A percentile compares a stretch with the other conserved stretches of the same genome.
Conservation (phyloP, 345 rosid genomes). For the Trapa incisa region DNA sequence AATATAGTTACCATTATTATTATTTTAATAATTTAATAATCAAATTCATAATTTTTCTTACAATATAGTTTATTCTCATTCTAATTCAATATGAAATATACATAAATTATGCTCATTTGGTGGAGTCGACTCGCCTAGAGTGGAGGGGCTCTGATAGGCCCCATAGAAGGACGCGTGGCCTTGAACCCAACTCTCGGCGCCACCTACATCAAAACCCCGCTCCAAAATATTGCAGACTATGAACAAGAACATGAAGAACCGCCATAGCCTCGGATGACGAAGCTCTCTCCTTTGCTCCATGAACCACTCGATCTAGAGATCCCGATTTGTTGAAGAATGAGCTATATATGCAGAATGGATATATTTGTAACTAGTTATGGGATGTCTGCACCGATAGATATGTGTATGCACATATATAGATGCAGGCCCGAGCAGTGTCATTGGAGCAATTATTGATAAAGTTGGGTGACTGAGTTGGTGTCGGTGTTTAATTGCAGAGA, state of each 20-base stretch:
- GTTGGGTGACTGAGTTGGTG: not conserved
- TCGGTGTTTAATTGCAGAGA: slow-evolving; percentile 1
- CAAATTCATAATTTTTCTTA: too few relatives aligned
- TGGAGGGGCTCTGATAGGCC: not conserved
- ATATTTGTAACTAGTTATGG: not conserved
- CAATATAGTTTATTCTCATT: too few relatives aligned
- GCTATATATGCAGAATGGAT: not conserved
- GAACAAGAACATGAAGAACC: not conserved
- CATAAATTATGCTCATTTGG: too few relatives aligned
- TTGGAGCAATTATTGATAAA: not conserved
- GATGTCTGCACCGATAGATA: not conserved
- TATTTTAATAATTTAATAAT: too few relatives aligned
- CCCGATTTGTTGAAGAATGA: not conserved
- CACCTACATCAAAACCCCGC: not conserved
- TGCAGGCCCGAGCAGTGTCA: not conserved
- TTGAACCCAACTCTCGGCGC: not conserved
- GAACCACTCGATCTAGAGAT: not conserved
- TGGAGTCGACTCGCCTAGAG: not conserved
- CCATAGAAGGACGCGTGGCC: slow-evolving; percentile 3
- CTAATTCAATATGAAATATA: too few relatives aligned
- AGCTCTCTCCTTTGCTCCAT: not conserved
- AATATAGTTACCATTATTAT: too few relatives aligned
- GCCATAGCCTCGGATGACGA: not conserved
- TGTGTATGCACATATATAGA: not conserved
- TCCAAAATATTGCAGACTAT: not conserved